Evolutionary conservation across 352 stramenopile species (phyloP).

Genomic region (Phytophthora meadii): DNA sequence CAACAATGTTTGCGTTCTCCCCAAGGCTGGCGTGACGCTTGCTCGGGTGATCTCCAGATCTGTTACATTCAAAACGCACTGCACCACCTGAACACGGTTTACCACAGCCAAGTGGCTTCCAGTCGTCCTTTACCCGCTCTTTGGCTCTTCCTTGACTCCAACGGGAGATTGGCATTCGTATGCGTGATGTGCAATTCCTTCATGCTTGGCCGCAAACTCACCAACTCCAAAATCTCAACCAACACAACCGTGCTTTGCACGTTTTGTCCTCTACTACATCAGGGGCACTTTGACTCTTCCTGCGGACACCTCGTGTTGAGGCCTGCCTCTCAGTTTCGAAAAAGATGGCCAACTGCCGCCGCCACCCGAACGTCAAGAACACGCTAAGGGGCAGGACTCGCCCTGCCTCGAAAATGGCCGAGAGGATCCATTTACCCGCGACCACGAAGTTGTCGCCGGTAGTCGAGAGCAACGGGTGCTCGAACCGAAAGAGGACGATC

Average conservation of each 20-base stretch:
- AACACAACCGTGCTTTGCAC: background rate
- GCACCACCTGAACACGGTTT: constrained; percentile 16
- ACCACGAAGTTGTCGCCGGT: constrained; percentile 1
- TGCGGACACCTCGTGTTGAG: background rate
- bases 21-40: constrained; percentile 5
- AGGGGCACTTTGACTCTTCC: constrained; percentile 3
- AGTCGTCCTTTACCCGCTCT: constrained; percentile 10
- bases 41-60: constrained; percentile 16
- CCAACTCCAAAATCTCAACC: too few species aligned
- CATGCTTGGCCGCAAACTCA: background rate
- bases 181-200: constrained; percentile 3
- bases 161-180: constrained; percentile 7
- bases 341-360: constrained; percentile 33
- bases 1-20: background rate
- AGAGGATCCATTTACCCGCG: constrained; percentile 18
- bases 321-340: constrained; percentile 23
- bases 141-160: constrained; percentile 9
- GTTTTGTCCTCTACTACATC: constrained; percentile 11
- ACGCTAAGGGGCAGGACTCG: constrained; percentile 6
- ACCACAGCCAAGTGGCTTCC: background rate
- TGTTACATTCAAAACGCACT: background rate
- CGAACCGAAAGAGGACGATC: constrained; percentile 24
- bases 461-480: background rate
- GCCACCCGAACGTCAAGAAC: constrained; percentile 24
- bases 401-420: constrained; percentile 14